These are phyloP conservation scores for Ustilago tritici DNA, from an alignment of 1,284 basidiomycete species.

Conservation along the genomic window DNA sequence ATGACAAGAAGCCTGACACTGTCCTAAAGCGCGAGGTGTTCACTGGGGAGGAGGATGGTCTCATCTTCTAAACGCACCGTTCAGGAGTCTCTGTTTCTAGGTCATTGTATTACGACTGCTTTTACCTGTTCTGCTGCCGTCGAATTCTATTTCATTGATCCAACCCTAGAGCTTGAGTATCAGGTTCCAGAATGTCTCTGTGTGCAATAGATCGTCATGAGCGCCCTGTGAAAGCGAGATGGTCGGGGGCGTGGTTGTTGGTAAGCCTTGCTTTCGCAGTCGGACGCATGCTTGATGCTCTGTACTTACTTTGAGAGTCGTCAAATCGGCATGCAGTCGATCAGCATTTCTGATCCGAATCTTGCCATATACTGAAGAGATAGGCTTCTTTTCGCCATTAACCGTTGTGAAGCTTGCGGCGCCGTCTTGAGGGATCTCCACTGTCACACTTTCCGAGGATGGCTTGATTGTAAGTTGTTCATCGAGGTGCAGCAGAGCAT, in stretches of 20 bases:
- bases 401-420: constrained; percentile 26
- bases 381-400: constrained; percentile 26
- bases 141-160: neutral
- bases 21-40: constrained; percentile 17
- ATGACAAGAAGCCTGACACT: constrained; percentile 1
- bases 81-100: neutral
- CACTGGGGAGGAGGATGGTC: constrained; percentile 5
- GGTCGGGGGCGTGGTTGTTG: neutral
- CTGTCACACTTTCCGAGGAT: neutral
- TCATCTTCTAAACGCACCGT: constrained; percentile 18
- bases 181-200: constrained; percentile 38
- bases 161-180: constrained; percentile 12
- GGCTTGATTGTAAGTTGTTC: neutral
- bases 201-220: constrained; percentile 40
- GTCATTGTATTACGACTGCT: neutral
- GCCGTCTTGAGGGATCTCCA: constrained; percentile 31
- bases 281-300: neutral
- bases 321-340: constrained; percentile 22
- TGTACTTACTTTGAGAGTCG: constrained; percentile 25
- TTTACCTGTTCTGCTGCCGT: neutral
- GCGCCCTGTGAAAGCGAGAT: constrained; percentile 16
- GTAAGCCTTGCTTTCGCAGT: neutral
- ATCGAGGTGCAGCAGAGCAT: constrained; percentile 29
- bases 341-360: constrained; percentile 15
- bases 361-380: constrained; percentile 18